These are phyloP conservation scores for Verticillium longisporum DNA, from an alignment of 2,329 filamentous ascomycete species.

Conservation along the genomic window DNA sequence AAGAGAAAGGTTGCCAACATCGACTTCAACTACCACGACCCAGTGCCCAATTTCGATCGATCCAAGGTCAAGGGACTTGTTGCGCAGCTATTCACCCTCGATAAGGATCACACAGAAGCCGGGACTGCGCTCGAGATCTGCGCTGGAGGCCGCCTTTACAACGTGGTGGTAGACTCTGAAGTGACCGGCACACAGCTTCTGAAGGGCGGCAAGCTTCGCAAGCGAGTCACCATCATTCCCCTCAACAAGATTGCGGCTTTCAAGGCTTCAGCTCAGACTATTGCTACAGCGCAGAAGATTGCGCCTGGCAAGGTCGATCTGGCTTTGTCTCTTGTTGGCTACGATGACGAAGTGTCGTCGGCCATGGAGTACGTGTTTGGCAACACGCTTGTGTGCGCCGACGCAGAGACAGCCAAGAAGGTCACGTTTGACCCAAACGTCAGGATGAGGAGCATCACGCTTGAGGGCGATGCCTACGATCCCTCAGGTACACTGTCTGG, in stretches of 20 bases:
- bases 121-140: slow-evolving; percentile 94
- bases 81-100: slow-evolving; percentile 86
- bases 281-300: slow-evolving; percentile 81
- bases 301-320: slow-evolving; percentile 91
- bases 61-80: slow-evolving; percentile 94
- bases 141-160: slow-evolving; percentile 90
- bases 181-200: slow-evolving; percentile 89
- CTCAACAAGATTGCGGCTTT: slow-evolving; percentile 93
- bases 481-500: slow-evolving; percentile 92
- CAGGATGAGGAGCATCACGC: slow-evolving; percentile 88
- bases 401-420: slow-evolving; percentile 87
- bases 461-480: slow-evolving; percentile 95
- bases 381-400: slow-evolving; percentile 87
- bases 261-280: slow-evolving; percentile 79
- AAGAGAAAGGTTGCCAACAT: slow-evolving; percentile 90
- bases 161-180: slow-evolving; percentile 92
- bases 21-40: slow-evolving; percentile 92
- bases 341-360: slow-evolving; percentile 82
- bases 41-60: slow-evolving; percentile 82
- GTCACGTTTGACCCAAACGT: slow-evolving; percentile 96
- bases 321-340: slow-evolving; percentile 85
- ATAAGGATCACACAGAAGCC: slow-evolving; percentile 74
- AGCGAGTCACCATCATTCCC: slow-evolving; percentile 97
- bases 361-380: slow-evolving; percentile 99
- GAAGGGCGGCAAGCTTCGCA: slow-evolving; percentile 82